Evolutionary conservation across 2,329 filamentous ascomycete species (phyloP).

Genomic region (Talaromyces sp.): DNA sequence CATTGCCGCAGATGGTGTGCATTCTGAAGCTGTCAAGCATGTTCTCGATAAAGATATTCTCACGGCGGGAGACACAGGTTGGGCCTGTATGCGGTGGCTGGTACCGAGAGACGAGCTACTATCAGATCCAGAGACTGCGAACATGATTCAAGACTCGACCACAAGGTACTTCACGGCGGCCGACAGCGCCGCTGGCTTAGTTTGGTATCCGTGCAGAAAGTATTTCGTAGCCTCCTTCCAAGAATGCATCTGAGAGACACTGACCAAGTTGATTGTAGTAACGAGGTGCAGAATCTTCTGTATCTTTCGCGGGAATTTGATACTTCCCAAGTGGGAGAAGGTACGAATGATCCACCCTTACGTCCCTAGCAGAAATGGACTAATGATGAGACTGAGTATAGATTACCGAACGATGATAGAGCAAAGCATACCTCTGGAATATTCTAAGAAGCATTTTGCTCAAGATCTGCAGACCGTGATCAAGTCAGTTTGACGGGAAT

Average conservation of each 20-base stretch:
- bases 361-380: background rate
- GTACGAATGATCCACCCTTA: background rate
- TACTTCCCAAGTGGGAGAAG: background rate
- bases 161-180: background rate
- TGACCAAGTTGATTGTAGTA: background rate
- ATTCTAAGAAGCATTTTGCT: background rate
- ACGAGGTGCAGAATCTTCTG: background rate
- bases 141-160: background rate
- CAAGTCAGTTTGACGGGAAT: background rate
- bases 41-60: background rate
- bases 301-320: background rate
- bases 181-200: background rate
- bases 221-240: background rate
- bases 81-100: background rate
- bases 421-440: background rate
- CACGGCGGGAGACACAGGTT: background rate
- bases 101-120: background rate
- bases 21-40: background rate
- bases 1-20: background rate
- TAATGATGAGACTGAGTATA: background rate
- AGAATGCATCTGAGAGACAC: background rate
- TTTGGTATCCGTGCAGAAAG: background rate
- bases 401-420: background rate
- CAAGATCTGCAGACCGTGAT: background rate
- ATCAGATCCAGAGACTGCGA: background rate